phyloP scores from a whole-genome alignment of 2,329 filamentous ascomycete genomes.

The Cladosporium velox region DNA sequence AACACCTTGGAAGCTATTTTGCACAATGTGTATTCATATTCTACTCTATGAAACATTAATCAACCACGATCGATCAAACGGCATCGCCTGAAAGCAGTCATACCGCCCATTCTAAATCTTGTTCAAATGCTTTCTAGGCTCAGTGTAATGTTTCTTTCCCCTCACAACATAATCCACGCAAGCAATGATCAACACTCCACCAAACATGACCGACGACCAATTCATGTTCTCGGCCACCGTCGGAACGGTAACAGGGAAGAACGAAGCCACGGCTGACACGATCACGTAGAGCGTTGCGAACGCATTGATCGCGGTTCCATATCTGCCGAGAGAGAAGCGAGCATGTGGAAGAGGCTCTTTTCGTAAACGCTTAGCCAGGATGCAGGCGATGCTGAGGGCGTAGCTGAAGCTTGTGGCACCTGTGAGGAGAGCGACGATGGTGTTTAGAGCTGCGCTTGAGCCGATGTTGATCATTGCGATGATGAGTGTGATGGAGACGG shows the following conservation, averaged over 20 bases:
- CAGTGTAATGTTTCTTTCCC: conserved; percentile 25
- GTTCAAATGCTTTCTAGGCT: conserved; percentile 10
- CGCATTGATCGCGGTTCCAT: conserved; percentile 30
- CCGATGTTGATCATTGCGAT: conserved; percentile 21
- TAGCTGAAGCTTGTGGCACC: conserved; percentile 31
- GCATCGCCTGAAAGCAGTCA: neutral
- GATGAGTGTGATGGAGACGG: conserved; percentile 29
- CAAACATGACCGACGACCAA: conserved; percentile 36
- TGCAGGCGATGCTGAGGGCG: conserved; percentile 43
- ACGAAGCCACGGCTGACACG: conserved; percentile 35
- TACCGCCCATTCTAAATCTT: neutral
- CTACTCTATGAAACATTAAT: neutral
- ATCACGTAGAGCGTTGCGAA: conserved; percentile 30
- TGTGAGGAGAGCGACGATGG: conserved; percentile 18
- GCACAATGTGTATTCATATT: neutral
- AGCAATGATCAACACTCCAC: conserved; percentile 31
- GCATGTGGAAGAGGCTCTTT: conserved; percentile 28
- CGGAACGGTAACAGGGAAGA: conserved; percentile 34
- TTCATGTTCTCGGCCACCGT: conserved; percentile 32
- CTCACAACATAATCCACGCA: conserved; percentile 31
- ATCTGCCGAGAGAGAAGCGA: conserved; percentile 29
- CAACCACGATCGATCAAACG: neutral
- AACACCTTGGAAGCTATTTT: neutral
- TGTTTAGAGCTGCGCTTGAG: conserved; percentile 14
- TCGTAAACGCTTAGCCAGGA: conserved; percentile 26